Base-by-base conservation (phyloP, 202 grass and related monocot genomes). In the Zizania palustris region DNA sequence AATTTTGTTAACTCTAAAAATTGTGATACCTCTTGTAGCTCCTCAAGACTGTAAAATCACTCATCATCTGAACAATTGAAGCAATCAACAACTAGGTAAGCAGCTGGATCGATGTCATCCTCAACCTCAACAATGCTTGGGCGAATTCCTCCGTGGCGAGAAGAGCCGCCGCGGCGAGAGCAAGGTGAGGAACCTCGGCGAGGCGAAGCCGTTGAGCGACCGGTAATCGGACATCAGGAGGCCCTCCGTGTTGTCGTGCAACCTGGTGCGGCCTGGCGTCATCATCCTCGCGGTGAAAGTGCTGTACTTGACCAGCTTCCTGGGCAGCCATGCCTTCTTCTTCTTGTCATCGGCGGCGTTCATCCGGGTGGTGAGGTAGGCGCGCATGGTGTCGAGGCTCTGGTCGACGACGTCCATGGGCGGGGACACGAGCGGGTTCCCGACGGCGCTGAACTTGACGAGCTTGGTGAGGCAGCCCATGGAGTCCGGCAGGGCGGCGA, bases 381-480 rank as follows among this genome's bases (percentile, higher is more conserved):
- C 16, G 14, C 93, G 85, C 77, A 96, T 85, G 65, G 87, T 76
- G 36, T 92, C 89, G 21, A 96, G 78, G 84, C 90, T 82, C 87
- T 92, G 93, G 9, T 96, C 90, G 16, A 96, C 74, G 48, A 96
- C 73, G 38, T 96, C 93, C 65, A 86, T 90, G 3, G 93, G 90
- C 2, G 93, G 93, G 74, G 54, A 84, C 11, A 96, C 82, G 3
- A 96, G 93, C 9, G 90, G 93, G 82, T 96, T 96, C 13, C 93
- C 90, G 14, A 71, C 73, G 9, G 90, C 93, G 43, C 88, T 89
- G 79, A 96, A 89, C 21, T 72, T 72, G 72, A n/a, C 66, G 40
- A 96, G 87, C 71, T 96, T 92, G 45, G 72, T 80, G 67, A 96
- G 88, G 87, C 93, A 96, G 28, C 85, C 93, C 77, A 96, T 92